phyloP scores from a whole-genome alignment of 108 stramenopile species.

The Ochromonas danica region DNA sequence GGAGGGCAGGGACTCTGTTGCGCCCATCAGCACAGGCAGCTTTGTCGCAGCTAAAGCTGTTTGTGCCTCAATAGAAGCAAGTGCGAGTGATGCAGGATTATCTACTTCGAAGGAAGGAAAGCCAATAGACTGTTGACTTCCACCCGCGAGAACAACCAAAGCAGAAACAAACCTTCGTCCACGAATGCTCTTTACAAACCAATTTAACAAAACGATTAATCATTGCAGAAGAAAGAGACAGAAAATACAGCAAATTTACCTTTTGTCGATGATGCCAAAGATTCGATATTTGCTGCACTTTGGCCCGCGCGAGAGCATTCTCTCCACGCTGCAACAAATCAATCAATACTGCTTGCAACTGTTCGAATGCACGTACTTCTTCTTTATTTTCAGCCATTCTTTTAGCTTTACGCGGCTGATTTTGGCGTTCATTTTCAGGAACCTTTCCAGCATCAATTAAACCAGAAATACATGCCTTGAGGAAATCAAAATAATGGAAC shows the following conservation, averaged over 20 bases:
- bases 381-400: conserved; percentile 11
- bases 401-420: background rate
- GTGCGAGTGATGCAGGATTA: too few species aligned
- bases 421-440: conserved; percentile 36
- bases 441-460: conserved; percentile 21
- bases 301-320: background rate
- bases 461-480: conserved; percentile 25
- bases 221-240: background rate
- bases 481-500: conserved; percentile 28
- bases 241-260: background rate
- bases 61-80: too few species aligned
- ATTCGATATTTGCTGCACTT: conserved; percentile 9
- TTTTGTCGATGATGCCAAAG: conserved; percentile 24
- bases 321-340: background rate
- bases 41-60: too few species aligned
- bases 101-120: too few species aligned
- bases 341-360: background rate
- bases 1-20: background rate
- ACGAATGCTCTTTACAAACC: background rate
- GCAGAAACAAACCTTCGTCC: conserved; percentile 1
- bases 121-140: too few species aligned
- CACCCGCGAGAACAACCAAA: background rate
- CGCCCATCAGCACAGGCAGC: too few species aligned
- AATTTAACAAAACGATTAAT: background rate
- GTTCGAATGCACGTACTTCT: conserved; percentile 8